Percentiles rank a stretch among this genome's conserved stretches.
phyloP scores from a whole-genome alignment of 371 early-diverging fungal genomes.

The Fennellomyces sp. region DNA sequence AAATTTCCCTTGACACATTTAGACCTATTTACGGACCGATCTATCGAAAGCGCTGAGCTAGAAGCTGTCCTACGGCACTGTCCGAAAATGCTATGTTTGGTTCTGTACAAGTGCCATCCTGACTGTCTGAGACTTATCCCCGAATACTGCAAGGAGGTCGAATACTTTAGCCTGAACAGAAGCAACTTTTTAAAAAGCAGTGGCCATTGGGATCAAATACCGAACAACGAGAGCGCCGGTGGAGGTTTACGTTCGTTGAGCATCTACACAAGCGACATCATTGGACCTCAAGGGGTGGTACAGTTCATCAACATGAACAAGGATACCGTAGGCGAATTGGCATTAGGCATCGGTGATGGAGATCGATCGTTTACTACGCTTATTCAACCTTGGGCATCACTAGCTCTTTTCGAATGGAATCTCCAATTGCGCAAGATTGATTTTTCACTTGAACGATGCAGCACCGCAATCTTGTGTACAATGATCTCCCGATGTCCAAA shows the following conservation, averaged over 20 bases:
- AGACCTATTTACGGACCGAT: neutral
- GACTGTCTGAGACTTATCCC: neutral
- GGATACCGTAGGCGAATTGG: neutral
- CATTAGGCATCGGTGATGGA: neutral
- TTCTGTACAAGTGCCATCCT: neutral
- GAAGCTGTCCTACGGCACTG: neutral
- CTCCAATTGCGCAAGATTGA: neutral
- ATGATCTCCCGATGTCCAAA: neutral
- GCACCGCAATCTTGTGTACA: neutral
- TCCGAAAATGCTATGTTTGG: neutral
- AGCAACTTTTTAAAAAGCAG: neutral
- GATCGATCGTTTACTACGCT: conserved; percentile 1
- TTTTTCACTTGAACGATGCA: neutral
- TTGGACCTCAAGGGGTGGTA: neutral
- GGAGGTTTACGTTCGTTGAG: neutral
- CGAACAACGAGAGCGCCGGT: neutral
- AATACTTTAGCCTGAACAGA: neutral
- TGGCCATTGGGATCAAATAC: conserved; percentile 1
- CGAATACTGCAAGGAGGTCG: neutral
- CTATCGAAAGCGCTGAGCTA: neutral
- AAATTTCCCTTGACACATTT: neutral
- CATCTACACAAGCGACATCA: neutral
- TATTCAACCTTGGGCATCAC: conserved; percentile 1
- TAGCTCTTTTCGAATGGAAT: neutral
- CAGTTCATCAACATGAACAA: neutral